Conservation (phyloP, 352 stramenopile genomes). For the Pythium phragmiticola region DNA sequence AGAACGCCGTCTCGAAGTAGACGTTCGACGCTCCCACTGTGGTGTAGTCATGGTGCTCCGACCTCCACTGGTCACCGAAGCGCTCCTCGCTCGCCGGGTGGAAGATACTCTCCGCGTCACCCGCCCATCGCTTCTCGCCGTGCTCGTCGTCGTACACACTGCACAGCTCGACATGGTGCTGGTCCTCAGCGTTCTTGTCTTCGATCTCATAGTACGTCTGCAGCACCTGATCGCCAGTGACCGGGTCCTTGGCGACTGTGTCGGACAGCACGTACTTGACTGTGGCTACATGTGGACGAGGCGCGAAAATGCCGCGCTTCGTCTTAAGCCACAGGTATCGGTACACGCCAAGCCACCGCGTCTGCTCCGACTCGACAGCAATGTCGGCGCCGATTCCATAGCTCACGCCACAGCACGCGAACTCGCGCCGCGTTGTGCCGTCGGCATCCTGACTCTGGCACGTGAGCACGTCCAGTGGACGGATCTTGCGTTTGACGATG, state of each 20-base stretch:
- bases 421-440: conserved; percentile 44
- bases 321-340: conserved; percentile 78
- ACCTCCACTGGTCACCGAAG: conserved; percentile 53
- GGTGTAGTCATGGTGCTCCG: conserved; percentile 60
- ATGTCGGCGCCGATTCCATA: conserved; percentile 77
- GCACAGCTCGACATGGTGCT: conserved; percentile 75
- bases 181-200: conserved; percentile 54
- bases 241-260: conserved; percentile 73
- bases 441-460: conserved; percentile 48
- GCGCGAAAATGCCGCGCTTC: conserved; percentile 59
- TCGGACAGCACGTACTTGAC: conserved; percentile 76
- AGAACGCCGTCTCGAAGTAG: conserved; percentile 57
- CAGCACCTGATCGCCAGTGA: conserved; percentile 52
- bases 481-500: conserved; percentile 84
- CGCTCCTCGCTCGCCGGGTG: conserved; percentile 57
- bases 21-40: conserved; percentile 75
- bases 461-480: conserved; percentile 73
- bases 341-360: conserved; percentile 72
- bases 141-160: conserved; percentile 71
- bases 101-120: conserved; percentile 61
- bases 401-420: conserved; percentile 79
- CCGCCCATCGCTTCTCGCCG: conserved; percentile 52
- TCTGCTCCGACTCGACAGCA: conserved; percentile 71
- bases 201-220: conserved; percentile 73
- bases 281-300: conserved; percentile 51